Evolutionary conservation across 371 early-diverging fungal species (phyloP), one percentile per base, ranked within the genome.

Genomic region (Lichtheimia ornata): DNA sequence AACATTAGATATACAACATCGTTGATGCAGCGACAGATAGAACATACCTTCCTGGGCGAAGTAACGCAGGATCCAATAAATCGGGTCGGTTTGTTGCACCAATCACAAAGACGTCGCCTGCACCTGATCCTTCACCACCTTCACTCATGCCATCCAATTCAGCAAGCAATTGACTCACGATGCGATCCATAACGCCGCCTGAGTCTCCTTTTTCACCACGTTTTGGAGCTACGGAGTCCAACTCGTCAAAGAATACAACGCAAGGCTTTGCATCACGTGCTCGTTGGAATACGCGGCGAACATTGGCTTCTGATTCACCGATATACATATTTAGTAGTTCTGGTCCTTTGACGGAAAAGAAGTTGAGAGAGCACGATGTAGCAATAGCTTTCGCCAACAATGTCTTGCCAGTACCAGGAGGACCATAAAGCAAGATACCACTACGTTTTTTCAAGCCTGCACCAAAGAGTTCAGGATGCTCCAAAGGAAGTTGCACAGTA

Each of bases 61-160:
- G 71, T 52, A 99, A 76, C 1, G 99, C 99, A 13, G 96, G 93
- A 66, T 99, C 99, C 11, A 99, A 76, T 45, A 99, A 77, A 83
- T 99, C 99, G 0, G 99, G 98, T 62, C 99, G 84, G 74, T 99
- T 99, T 12, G 99, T 99, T 0, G 99, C 99, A 45, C 97, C 99
- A 74, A 99, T 98, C 5, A 99, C 99, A 89, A 99, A 99, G n/a
- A 99, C 99, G 65, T 95, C 90, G 6, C 85, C 87, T 1, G 83
- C 88, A 9, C 86, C 84, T 2, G 72, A 52, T 3, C 68, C 75
- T 43, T 71, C 67, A 15, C 67, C 64, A 51, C 80, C 75, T 53
- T 83, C 84, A 28, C 87, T 86, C 88, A 97, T 93, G 25, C 94
- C 94, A 72, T 99, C 99, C 61, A 98, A 77, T 65, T 98, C 99